A percentile compares a stretch with the other conserved stretches of the same genome.
phyloP scores from a whole-genome alignment of 257 asterid species.

The Penstemon newberryi region DNA sequence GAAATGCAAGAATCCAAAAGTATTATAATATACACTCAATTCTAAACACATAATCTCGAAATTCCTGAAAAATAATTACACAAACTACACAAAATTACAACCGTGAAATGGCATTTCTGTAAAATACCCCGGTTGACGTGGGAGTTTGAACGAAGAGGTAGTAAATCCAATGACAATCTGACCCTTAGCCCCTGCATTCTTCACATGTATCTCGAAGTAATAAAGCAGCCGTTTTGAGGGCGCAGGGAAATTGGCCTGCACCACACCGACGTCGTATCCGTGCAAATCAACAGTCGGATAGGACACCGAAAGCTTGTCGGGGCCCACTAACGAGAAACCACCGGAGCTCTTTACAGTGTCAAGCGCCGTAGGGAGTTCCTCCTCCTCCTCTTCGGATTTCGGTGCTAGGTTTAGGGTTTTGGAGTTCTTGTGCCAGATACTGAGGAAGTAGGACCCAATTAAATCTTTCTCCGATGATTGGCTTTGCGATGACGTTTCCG shows the following conservation, averaged over 20 bases:
- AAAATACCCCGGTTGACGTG: slow-evolving; percentile 89
- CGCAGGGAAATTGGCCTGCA: slow-evolving; percentile 80
- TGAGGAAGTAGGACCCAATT: slow-evolving; percentile 69
- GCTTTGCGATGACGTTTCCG: slow-evolving; percentile 47
- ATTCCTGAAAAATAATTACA: too few species aligned
- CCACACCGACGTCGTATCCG: slow-evolving; percentile 93
- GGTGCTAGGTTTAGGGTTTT: slow-evolving; percentile 44
- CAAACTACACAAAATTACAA: not conserved
- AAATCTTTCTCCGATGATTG: slow-evolving; percentile 46
- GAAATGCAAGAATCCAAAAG: too few species aligned
- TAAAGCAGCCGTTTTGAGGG: slow-evolving; percentile 72
- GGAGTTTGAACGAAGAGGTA: slow-evolving; percentile 64
- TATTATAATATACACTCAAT: too few species aligned
- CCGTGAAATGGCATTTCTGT: not conserved
- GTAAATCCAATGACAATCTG: slow-evolving; percentile 89
- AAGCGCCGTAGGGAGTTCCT: slow-evolving; percentile 69
- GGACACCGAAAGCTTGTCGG: slow-evolving; percentile 74
- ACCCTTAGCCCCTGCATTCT: slow-evolving; percentile 82
- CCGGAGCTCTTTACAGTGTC: slow-evolving; percentile 80
- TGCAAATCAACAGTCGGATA: slow-evolving; percentile 65
- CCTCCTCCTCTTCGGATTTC: slow-evolving; percentile 46
- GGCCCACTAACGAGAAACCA: slow-evolving; percentile 72
- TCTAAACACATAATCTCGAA: too few species aligned
- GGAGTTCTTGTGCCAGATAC: slow-evolving; percentile 61
- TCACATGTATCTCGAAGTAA: slow-evolving; percentile 80